Percentiles rank a stretch among this genome's conserved stretches.
Conservation (phyloP, 73 alveolate species). For the Diophrys sp. region DNA sequence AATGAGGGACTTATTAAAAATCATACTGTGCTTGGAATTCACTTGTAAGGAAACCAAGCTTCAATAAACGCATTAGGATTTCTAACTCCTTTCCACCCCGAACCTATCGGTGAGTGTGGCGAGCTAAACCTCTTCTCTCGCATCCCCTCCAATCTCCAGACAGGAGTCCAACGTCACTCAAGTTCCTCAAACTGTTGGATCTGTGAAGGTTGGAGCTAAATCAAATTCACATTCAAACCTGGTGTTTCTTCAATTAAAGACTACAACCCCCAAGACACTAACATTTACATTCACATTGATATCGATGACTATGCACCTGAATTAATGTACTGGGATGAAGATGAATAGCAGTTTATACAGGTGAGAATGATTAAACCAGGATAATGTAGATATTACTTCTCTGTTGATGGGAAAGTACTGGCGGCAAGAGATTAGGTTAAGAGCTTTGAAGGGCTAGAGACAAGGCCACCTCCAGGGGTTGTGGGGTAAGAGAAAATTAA, state of each 20-base stretch:
- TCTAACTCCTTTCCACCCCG: conserved; percentile 6
- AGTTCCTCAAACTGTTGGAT: conserved; percentile 67
- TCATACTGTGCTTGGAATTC: conserved; percentile 62
- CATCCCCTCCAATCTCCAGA: conserved; percentile 28
- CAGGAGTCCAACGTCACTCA: conserved; percentile 10
- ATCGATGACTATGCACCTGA: not conserved
- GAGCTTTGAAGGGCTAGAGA: not conserved
- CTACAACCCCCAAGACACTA: not conserved
- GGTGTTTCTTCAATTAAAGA: not conserved
- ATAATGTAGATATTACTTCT: conserved; percentile 22
- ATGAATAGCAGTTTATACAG: not conserved
- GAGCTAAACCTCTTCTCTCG: conserved; percentile 25
- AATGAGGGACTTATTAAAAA: conserved; percentile 61
- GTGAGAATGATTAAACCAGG: conserved; percentile 40
- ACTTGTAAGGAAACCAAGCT: conserved; percentile 59
- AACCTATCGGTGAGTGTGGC: not conserved
- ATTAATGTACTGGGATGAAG: not conserved
- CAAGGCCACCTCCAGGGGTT: not conserved
- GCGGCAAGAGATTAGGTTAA: conserved; percentile 5
- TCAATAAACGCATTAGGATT: conserved; percentile 49
- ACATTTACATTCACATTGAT: not conserved
- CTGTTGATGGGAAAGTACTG: conserved; percentile 4
- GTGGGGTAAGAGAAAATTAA: conserved; percentile 25
- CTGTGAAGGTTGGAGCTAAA: conserved; percentile 88
- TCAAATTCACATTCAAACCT: conserved; percentile 65